phyloP scores from a whole-genome alignment of 202 grass and related monocot genomes.

The Carex arenaria region DNA sequence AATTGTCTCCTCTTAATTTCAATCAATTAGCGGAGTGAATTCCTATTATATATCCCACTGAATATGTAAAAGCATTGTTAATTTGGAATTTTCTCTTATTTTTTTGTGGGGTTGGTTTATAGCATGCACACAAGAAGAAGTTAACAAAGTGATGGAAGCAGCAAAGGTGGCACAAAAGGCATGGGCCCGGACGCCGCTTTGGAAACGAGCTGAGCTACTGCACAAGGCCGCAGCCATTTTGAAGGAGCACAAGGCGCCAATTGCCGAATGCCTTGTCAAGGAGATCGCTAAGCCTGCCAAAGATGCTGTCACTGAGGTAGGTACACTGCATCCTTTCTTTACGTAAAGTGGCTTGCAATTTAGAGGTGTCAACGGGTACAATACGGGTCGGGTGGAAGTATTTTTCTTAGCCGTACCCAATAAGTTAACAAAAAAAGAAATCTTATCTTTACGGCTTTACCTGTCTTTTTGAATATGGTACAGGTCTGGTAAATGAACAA shows the following conservation, averaged over 20 bases:
- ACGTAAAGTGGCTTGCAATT: too few species aligned
- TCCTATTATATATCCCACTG: not conserved
- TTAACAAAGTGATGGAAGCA: conserved; percentile 89
- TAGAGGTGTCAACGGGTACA: too few species aligned
- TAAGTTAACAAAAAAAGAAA: too few species aligned
- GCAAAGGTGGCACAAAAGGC: conserved; percentile 76
- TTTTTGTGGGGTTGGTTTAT: not conserved
- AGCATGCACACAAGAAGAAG: conserved; percentile 99
- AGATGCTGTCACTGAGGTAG: conserved; percentile 86
- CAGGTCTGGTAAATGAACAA: too few species aligned
- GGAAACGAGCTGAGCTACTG: conserved; percentile 89
- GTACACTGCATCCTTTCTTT: conserved; percentile 17
- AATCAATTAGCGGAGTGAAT: not conserved
- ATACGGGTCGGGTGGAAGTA: too few species aligned
- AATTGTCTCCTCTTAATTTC: not conserved
- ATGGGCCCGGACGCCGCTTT: conserved; percentile 78
- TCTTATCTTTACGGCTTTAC: too few species aligned
- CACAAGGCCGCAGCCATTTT: conserved; percentile 92
- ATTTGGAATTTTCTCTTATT: not conserved
- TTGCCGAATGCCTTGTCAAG: conserved; percentile 88
- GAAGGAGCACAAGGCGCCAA: conserved; percentile 78
- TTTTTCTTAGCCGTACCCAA: too few species aligned
- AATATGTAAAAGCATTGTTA: not conserved
- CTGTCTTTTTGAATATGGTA: too few species aligned
- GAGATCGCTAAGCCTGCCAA: conserved; percentile 98